Evolutionary conservation across 164 flowering plant genomes (phyloP), one percentile per base, ranked within the genome.

Genomic region (Akebia trifoliata): DNA sequence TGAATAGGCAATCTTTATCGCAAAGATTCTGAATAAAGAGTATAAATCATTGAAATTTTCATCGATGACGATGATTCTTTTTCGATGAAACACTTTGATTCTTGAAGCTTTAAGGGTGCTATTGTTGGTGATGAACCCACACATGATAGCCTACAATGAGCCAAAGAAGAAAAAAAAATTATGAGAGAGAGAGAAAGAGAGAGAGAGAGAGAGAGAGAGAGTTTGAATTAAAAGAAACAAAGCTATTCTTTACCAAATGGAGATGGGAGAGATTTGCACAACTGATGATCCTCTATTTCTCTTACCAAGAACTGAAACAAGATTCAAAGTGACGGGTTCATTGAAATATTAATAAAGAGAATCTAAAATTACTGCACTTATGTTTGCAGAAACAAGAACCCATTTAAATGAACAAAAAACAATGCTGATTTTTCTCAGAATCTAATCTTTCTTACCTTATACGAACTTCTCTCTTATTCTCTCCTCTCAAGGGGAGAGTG

Each of bases 391-490:
- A 4, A 40, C 44, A 40, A 40, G 15, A 40, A n/a, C 44, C 44
- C 44, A 40, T 40, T 18, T 9, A 45, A 43, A 43, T 6, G 24
- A 43, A 43, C 47, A 43, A 43, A 43, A 43, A 14, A 43, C 24
- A 8, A 43, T n/a, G n/a, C 47, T 18, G 6, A 10, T 43, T 43
- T 20, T 20, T 45, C 49, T 45, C 12, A 45, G 49, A 45, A 22
- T 21, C 49, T 22, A 22, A 8, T 25, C 34, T 18, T 32, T 20
- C 68, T 32, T 65, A 75, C 79, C 79, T 63, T 34, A 65, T 30
- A 28, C 39, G 30, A 57, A 37, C 39, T 59, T 64, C 28, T 30
- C 52, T 29, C 47, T 67, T 7, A 44, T 48, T 59, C 60, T 70
- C 68, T 42, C 44, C 47, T 43, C 24, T 37, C 3, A 12, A 37